phyloP scores from a whole-genome alignment of 352 stramenopile genomes.

The Phytopythium chamaehyphon region DNA sequence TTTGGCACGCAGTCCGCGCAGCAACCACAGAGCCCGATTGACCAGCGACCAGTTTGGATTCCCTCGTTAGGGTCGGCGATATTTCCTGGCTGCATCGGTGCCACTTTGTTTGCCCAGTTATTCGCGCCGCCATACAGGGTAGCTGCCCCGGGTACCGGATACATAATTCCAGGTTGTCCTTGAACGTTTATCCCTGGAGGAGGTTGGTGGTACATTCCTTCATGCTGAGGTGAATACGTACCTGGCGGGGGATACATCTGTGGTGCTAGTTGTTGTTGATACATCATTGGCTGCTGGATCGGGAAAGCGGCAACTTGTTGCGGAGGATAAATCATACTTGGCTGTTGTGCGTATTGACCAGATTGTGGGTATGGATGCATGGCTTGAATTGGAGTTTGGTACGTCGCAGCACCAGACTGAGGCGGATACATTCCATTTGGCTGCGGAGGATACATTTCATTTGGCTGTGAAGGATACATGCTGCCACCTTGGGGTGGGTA shows the following conservation, averaged over 20 bases:
- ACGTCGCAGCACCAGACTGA: too few species aligned
- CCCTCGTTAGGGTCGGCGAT: conserved; percentile 1
- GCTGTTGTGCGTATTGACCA: too few species aligned
- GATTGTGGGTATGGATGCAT: too few species aligned
- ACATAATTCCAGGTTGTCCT: not conserved
- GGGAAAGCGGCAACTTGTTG: too few species aligned
- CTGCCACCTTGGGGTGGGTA: not conserved
- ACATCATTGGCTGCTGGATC: too few species aligned
- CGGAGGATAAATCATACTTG: too few species aligned
- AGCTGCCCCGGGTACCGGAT: not conserved
- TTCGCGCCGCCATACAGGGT: not conserved
- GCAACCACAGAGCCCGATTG: conserved; percentile 23
- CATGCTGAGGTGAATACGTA: not conserved
- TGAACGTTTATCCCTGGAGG: not conserved
- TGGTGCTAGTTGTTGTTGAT: too few species aligned
- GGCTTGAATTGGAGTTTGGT: too few species aligned
- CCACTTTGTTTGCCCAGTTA: conserved; percentile 4
- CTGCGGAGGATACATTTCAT: not conserved
- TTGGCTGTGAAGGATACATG: not conserved
- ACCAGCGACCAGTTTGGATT: conserved; percentile 11
- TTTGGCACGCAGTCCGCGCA: conserved; percentile 24
- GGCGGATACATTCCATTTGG: not conserved
- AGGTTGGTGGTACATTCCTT: not conserved
- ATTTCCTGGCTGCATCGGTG: not conserved
- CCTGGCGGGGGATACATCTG: not conserved